These are phyloP conservation scores for Corymbia calophylla DNA, from an alignment of 441 rosid species.

Conservation along the genomic window DNA sequence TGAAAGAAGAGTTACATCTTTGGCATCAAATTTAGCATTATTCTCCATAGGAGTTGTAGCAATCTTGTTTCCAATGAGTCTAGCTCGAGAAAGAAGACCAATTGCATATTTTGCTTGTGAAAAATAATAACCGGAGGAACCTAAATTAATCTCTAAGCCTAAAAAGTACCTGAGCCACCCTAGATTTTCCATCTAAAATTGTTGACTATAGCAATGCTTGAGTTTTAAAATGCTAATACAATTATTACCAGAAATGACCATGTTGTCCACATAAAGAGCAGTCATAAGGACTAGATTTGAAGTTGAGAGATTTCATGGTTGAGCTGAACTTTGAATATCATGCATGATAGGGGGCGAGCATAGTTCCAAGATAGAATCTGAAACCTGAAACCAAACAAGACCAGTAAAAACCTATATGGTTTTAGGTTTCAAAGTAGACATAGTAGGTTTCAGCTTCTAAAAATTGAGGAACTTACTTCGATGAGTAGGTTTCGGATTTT, in stretches of 20 bases:
- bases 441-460: too few species aligned
- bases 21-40: not conserved
- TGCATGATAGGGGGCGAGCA: not conserved
- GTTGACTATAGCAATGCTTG: not conserved
- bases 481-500: too few species aligned
- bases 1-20: not conserved
- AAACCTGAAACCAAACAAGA: too few species aligned
- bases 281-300: not conserved
- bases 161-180: not conserved
- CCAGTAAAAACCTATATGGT: too few species aligned
- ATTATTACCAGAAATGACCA: too few species aligned
- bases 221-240: too few species aligned
- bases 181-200: not conserved
- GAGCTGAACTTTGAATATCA: not conserved
- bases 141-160: not conserved
- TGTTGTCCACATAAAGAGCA: not conserved
- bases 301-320: not conserved
- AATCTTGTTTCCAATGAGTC: not conserved
- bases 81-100: not conserved
- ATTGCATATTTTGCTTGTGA: not conserved
- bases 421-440: too few species aligned
- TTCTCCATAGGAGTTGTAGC: not conserved
- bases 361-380: too few species aligned
- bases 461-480: too few species aligned
- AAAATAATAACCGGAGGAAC: not conserved